Base-by-base conservation (phyloP, 768 basidiomycete species). In the Termitomyces heimii region DNA sequence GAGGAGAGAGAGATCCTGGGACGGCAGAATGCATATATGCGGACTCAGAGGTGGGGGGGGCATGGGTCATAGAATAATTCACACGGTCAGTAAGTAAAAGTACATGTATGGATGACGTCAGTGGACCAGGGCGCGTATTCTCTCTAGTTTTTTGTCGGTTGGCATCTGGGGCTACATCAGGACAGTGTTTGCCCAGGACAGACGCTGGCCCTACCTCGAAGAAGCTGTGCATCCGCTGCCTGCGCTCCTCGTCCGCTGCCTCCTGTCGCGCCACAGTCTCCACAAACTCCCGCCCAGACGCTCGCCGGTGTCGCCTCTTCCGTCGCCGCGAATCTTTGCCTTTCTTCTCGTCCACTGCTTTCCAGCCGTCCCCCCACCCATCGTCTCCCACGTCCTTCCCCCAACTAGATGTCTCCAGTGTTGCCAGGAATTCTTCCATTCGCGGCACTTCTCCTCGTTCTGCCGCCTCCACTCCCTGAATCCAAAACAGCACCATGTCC, bases 21-120 rank as follows among this genome's bases (percentile, higher is more conserved):
- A 91, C 0, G 85, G 76, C 35, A 89, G 64, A 16, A 92, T 76
- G 63, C 88, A 89, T 62, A 92, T 78, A 66, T 93, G 92, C 6
- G 92, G 92, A 66, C 88, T 88, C 63, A 94, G 73, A 42, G 73
- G 66, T 48, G 73, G 78, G 48, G 81, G 70, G 48, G 81, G 70
- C 79, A 82, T 83, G 13, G 26, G 34, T 46, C 26, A 39, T 24
- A 43, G 31, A 35, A 34, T 24, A 7, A n/a, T 34, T 59, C 57
- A 26, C 55, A 62, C 55, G 53, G 43, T 59, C 54, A 59, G 31
- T 51, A 42, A 45, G 13, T 29, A 48, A 13, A 50, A n/a, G n/a
- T 28, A n/a, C 6, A 22, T 28, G 22, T 49, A 13, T 35, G 8
- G 5, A 53, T 56, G 47, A 57, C 40, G 34, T 54, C 45, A 57